Evolutionary conservation across 345 rosid species (phyloP).

Genomic region (Lepidium sativum): DNA sequence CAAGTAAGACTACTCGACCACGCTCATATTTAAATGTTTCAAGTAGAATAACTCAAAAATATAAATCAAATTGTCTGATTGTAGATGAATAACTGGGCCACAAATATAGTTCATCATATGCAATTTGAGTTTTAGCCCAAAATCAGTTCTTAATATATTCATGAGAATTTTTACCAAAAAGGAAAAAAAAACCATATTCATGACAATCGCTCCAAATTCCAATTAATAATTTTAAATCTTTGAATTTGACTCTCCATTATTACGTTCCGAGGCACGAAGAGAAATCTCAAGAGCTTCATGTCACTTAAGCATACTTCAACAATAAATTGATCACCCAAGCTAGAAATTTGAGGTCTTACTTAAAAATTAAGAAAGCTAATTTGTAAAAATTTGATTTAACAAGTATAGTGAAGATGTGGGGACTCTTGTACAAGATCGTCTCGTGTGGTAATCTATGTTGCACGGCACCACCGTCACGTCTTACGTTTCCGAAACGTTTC

Average conservation of each 20-base stretch:
- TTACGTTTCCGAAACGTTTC: too few relatives aligned
- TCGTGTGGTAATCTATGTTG: too few relatives aligned
- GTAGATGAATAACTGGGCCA: background rate
- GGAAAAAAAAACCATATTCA: too few relatives aligned
- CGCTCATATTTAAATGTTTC: background rate
- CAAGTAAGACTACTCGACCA: background rate
- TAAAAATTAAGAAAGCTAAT: background rate
- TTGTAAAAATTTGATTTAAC: background rate
- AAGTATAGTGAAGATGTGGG: background rate
- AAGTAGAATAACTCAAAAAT: background rate
- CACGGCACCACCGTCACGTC: too few relatives aligned
- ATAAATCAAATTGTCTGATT: background rate
- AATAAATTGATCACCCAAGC: constrained; percentile 10
- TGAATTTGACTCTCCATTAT: background rate
- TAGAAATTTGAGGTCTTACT: background rate
- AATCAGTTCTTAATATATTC: background rate
- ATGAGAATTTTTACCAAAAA: too few relatives aligned
- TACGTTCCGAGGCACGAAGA: constrained; percentile 7
- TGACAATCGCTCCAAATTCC: constrained; percentile 2
- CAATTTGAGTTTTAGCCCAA: background rate
- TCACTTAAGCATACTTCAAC: background rate
- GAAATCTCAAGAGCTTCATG: background rate
- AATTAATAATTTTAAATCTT: too few relatives aligned
- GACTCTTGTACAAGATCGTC: background rate
- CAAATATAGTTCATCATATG: background rate